Evolutionary conservation across 2,329 filamentous ascomycete species (phyloP), one percentile per base, ranked within the genome.

Genomic region (Diaporthe nobilis): DNA sequence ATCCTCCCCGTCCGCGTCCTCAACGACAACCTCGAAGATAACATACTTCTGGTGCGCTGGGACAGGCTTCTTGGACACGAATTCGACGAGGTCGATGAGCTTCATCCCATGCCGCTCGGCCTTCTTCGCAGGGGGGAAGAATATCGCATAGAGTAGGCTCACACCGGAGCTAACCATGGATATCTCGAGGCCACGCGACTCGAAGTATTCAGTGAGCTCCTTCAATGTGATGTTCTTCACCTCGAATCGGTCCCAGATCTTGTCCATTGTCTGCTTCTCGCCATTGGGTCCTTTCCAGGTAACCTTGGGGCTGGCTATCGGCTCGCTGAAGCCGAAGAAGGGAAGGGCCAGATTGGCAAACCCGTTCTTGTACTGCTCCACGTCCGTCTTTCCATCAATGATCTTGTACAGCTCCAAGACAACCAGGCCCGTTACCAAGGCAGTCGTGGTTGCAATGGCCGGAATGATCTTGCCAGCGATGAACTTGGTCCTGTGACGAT

Each of bases 401-500:
- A 99, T 91, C 91, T 99, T 99, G 92, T 95, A 98, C 65, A 98
- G 87, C 87, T 99, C 97, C 61, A 99, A 87, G 22, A 97, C 90
- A 72, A 99, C 95, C 61, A 99, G 89, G 75, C 97, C 97, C 3
- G 97, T 99, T 17, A 98, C 96, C 75, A 99, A 88, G 4, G 97
- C 96, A 3, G 97, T 99, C 0, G 97, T 98, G 4, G 97, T 99
- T 60, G 97, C 97, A 84, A 99, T 99, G 61, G 97, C 97, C 31
- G 97, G 97, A 79, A 99, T 99, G 80, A 99, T 99, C 91, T 99
- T 99, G 84, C 97, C 97, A 44, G 97, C 97, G 83, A 99, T 99
- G 85, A 99, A 98, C 88, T 99, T 99, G 77, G 96, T 99, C 92
- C 97, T 98, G 90, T 98, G 97, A 77, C 95, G 91, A 82, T 99